phyloP scores from a whole-genome alignment of 2,329 filamentous ascomycete genomes.

The Botryotinia globosa region DNA sequence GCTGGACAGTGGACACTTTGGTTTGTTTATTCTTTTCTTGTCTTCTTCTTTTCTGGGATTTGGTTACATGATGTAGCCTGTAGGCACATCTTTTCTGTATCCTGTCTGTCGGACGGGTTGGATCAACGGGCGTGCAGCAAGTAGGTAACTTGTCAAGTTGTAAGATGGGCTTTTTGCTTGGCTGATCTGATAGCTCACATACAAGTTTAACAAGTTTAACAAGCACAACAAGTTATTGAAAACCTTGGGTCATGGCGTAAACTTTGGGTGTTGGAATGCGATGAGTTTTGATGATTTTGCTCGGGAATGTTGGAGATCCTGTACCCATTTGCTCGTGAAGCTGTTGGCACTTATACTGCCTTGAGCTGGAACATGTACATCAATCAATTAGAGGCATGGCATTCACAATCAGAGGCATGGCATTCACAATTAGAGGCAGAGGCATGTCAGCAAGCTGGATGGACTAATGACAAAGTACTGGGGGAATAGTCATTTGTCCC shows the following conservation, averaged over 20 bases:
- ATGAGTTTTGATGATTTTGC: background rate
- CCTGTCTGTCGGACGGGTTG: background rate
- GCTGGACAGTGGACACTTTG: background rate
- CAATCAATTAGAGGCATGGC: background rate
- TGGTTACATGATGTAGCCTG: background rate
- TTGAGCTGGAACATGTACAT: background rate
- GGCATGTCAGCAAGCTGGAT: background rate
- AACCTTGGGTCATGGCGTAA: background rate
- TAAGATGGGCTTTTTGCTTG: slow-evolving; percentile 1
- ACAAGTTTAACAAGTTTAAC: background rate
- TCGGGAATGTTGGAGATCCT: background rate
- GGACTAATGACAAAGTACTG: background rate
- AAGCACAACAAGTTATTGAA: slow-evolving; percentile 1
- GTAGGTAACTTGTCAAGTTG: too few species aligned
- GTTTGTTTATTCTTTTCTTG: background rate
- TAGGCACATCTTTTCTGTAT: slow-evolving; percentile 5
- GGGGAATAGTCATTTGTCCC: background rate
- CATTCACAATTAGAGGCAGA: too few species aligned
- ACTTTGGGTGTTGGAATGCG: background rate
- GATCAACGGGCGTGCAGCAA: slow-evolving; percentile 9
- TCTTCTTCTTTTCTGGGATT: background rate
- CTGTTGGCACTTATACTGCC: background rate
- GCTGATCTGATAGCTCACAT: slow-evolving; percentile 8
- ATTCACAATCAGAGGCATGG: too few species aligned
- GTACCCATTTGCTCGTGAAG: background rate